A percentile compares a stretch with the other conserved stretches of the same genome.
Evolutionary conservation across 768 basidiomycete genomes (phyloP).

Genomic region (Lactarius sp.): DNA sequence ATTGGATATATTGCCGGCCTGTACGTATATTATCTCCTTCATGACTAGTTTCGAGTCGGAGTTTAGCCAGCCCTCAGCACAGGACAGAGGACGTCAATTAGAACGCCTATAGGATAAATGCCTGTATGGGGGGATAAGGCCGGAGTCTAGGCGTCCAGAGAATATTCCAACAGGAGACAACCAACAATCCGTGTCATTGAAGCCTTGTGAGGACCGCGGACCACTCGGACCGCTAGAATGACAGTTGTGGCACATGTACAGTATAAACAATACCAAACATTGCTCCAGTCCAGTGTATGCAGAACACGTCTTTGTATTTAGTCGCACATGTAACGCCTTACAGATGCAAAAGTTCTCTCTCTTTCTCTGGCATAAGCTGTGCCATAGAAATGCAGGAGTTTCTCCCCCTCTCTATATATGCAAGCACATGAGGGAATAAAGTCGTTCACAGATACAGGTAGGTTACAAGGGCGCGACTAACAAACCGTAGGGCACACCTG

Average conservation of each 20-base stretch:
- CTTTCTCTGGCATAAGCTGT: too few relatives aligned
- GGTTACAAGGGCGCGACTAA: background rate
- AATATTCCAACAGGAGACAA: too few relatives aligned
- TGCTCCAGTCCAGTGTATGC: too few relatives aligned
- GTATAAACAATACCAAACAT: too few relatives aligned
- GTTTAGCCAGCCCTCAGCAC: background rate
- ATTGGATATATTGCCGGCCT: constrained; percentile 65
- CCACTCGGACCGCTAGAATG: background rate
- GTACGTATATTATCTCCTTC: constrained; percentile 77
- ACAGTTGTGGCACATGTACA: too few relatives aligned
- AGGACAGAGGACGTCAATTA: background rate
- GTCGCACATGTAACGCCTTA: too few relatives aligned
- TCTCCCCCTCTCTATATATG: too few relatives aligned
- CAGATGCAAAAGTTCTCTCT: too few relatives aligned
- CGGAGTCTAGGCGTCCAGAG: background rate
- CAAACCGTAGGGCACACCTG: background rate
- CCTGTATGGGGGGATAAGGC: background rate
- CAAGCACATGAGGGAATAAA: too few relatives aligned
- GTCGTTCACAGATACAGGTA: background rate
- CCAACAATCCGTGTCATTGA: background rate
- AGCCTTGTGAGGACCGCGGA: background rate
- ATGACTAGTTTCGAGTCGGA: constrained; percentile 34
- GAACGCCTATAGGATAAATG: background rate
- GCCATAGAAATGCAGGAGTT: too few relatives aligned
- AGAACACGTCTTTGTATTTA: too few relatives aligned